phyloP scores from a whole-genome alignment of 768 basidiomycete species.

The Gloeostereum incarnatum region DNA sequence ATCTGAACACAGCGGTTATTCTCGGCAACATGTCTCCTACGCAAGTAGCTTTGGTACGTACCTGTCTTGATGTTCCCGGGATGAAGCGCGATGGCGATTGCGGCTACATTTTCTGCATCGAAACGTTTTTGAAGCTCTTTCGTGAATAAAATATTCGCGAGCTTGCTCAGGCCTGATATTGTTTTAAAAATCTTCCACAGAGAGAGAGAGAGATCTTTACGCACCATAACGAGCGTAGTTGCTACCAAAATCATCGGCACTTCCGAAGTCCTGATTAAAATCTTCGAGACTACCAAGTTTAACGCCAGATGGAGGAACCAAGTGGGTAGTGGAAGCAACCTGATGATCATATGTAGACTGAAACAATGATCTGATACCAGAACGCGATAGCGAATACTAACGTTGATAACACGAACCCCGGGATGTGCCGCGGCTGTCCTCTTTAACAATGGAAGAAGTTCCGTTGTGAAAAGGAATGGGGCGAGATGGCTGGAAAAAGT shows the following conservation, averaged over 20 bases:
- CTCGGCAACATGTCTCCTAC: slow-evolving; percentile 7
- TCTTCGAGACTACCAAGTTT: background rate
- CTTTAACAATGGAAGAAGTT: slow-evolving; percentile 6
- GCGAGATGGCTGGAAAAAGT: slow-evolving; percentile 4
- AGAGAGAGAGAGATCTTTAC: background rate
- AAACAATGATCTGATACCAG: background rate
- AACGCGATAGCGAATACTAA: background rate
- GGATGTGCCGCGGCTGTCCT: slow-evolving; percentile 3
- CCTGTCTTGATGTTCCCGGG: slow-evolving; percentile 32
- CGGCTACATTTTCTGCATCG: slow-evolving; percentile 21
- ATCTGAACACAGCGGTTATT: background rate
- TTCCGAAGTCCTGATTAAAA: slow-evolving; percentile 4
- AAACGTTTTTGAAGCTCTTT: slow-evolving; percentile 40
- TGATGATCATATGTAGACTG: background rate
- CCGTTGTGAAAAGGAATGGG: slow-evolving; percentile 4
- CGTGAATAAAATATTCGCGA: slow-evolving; percentile 40
- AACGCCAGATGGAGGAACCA: background rate
- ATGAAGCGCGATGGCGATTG: slow-evolving; percentile 29
- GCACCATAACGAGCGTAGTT: background rate
- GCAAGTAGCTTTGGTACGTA: slow-evolving; percentile 9
- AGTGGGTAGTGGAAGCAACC: too few relatives aligned
- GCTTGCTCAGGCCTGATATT: slow-evolving; percentile 36
- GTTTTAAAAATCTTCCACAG: background rate
- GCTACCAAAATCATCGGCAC: background rate
- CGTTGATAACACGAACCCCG: slow-evolving; percentile 4